Percentiles rank a stretch among this genome's conserved stretches.
phyloP scores from a whole-genome alignment of 2,329 filamentous ascomycete species.

The Colletotrichum horii region DNA sequence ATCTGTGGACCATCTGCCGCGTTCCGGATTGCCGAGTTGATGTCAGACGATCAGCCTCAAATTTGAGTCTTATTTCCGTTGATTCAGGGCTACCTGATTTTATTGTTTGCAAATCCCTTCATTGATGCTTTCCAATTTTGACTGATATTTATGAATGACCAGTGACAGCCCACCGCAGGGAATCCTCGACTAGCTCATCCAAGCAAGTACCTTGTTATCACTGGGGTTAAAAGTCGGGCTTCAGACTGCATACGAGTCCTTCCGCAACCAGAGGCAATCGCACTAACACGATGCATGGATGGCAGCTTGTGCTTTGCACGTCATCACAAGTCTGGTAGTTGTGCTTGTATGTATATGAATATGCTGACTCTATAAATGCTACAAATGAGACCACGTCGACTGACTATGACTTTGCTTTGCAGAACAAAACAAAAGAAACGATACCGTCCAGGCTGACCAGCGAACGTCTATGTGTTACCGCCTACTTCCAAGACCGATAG shows the following conservation, averaged over 20 bases:
- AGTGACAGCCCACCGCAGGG: not conserved
- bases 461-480: not conserved
- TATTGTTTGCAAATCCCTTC: too few relatives aligned
- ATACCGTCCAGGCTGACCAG: not conserved
- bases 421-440: not conserved
- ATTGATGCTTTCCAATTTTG: too few relatives aligned
- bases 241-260: not conserved
- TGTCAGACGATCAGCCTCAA: not conserved
- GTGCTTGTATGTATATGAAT: not conserved
- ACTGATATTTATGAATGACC: too few relatives aligned
- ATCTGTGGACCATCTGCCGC: not conserved
- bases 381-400: not conserved
- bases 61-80: not conserved
- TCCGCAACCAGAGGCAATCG: not conserved
- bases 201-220: too few relatives aligned
- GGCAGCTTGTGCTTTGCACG: accelerated
- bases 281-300: not conserved
- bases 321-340: not conserved
- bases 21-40: not conserved
- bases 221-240: not conserved
- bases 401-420: not conserved
- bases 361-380: not conserved
- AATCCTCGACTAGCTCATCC: too few relatives aligned
- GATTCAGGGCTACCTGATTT: not conserved
- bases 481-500: not conserved